These are phyloP conservation scores for Lachancea sp. DNA, from an alignment of 805 yeast species.

Conservation along the genomic window DNA sequence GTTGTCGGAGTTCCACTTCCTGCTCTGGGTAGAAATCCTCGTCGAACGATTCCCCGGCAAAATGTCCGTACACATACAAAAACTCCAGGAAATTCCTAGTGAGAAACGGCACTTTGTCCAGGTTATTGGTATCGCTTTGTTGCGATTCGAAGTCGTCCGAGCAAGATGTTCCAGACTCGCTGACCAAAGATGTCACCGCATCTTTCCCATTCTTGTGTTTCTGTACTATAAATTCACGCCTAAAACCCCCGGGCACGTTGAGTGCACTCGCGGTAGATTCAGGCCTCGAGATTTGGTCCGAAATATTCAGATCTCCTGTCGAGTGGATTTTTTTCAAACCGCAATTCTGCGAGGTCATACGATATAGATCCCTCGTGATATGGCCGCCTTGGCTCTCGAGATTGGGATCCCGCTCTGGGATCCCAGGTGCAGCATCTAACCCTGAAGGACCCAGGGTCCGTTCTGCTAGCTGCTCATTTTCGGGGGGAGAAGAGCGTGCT, in stretches of 20 bases:
- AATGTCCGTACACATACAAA: conserved; percentile 73
- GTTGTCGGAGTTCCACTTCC: conserved; percentile 31
- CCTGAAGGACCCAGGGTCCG: background rate
- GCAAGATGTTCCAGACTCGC: conserved; percentile 11
- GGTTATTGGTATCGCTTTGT: conserved; percentile 14
- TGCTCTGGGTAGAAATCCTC: conserved; percentile 48
- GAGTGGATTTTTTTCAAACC: conserved; percentile 16
- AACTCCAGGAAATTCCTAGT: conserved; percentile 74
- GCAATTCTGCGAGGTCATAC: conserved; percentile 15
- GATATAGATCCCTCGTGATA: conserved; percentile 35
- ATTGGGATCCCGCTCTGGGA: conserved; percentile 13
- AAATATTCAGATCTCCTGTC: conserved; percentile 26
- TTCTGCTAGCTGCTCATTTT: background rate
- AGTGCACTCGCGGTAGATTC: conserved; percentile 56
- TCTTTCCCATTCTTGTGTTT: conserved; percentile 25
- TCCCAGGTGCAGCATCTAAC: conserved; percentile 6
- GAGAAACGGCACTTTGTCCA: conserved; percentile 41
- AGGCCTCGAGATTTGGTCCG: conserved; percentile 34
- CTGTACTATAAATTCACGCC: conserved; percentile 57
- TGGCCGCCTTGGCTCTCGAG: conserved; percentile 33
- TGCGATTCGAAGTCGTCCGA: conserved; percentile 12
- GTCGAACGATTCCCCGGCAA: conserved; percentile 78
- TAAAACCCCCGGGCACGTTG: conserved; percentile 77
- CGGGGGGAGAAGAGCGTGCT: background rate
- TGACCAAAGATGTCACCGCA: background rate